Conservation (phyloP, 805 yeast species). For the Ogataea zsoltii region DNA sequence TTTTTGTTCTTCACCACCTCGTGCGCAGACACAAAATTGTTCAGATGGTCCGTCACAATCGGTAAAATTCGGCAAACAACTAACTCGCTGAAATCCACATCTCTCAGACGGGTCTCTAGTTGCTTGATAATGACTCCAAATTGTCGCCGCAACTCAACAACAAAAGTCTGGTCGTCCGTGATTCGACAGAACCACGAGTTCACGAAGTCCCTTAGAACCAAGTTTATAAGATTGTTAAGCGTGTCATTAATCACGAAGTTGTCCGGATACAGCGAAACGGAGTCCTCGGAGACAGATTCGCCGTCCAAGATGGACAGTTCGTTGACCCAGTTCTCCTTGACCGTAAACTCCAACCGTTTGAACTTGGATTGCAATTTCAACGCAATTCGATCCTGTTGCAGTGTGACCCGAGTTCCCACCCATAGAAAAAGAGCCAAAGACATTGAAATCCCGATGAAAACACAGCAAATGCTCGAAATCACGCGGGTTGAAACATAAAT, state of each 20-base stretch:
- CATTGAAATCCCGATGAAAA: slow-evolving; percentile 18
- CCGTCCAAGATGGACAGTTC: slow-evolving; percentile 21
- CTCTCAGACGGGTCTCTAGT: slow-evolving; percentile 43
- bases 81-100: slow-evolving; percentile 55
- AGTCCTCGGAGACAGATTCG: slow-evolving; percentile 13
- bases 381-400: not conserved
- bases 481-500: not conserved
- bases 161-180: slow-evolving; percentile 40
- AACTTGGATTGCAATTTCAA: slow-evolving; percentile 11
- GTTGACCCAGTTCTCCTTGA: slow-evolving; percentile 31
- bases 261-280: slow-evolving; percentile 37
- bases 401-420: slow-evolving; percentile 8
- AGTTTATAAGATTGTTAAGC: slow-evolving; percentile 48
- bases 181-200: slow-evolving; percentile 56
- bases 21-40: slow-evolving; percentile 46
- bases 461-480: slow-evolving; percentile 9
- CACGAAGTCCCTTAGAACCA: slow-evolving; percentile 54
- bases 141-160: slow-evolving; percentile 44
- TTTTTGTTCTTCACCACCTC: slow-evolving; percentile 35
- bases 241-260: slow-evolving; percentile 55
- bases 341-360: slow-evolving; percentile 28
- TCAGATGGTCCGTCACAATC: slow-evolving; percentile 62
- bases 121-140: slow-evolving; percentile 42
- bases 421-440: slow-evolving; percentile 15
- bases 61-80: slow-evolving; percentile 64